phyloP scores from a whole-genome alignment of 805 yeast species.

The Hanseniaspora mollemarum region DNA sequence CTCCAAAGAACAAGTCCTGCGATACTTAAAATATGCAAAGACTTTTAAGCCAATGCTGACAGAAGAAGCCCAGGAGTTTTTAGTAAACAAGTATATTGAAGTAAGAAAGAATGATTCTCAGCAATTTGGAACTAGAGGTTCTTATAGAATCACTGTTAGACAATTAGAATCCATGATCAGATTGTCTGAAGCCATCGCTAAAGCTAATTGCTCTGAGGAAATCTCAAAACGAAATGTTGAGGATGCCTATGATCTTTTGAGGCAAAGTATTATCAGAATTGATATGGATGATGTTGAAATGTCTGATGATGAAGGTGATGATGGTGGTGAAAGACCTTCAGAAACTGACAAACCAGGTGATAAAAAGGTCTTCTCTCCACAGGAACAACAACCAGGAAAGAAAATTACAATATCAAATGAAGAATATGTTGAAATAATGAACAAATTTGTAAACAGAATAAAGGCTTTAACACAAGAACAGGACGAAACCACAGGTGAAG shows the following conservation, averaged over 20 bases:
- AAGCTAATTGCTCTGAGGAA: constrained; percentile 88
- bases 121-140: constrained; percentile 62
- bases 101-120: constrained; percentile 83
- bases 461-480: constrained; percentile 43
- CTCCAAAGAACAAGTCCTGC: constrained; percentile 72
- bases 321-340: constrained; percentile 14
- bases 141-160: constrained; percentile 92
- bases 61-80: constrained; percentile 60
- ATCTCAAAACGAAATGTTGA: constrained; percentile 76
- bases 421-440: constrained; percentile 74
- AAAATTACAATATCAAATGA: constrained; percentile 63
- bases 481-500: constrained; percentile 41
- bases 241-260: constrained; percentile 80
- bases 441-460: constrained; percentile 56
- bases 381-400: constrained; percentile 21
- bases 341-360: constrained; percentile 12
- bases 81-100: constrained; percentile 73
- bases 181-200: constrained; percentile 88
- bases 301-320: constrained; percentile 43
- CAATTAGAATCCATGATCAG: constrained; percentile 91
- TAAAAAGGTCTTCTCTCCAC: neutral
- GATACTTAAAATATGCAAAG: constrained; percentile 83
- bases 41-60: constrained; percentile 87
- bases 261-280: constrained; percentile 85
- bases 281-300: constrained; percentile 87